A percentile compares a stretch with the other conserved stretches of the same genome.
Evolutionary conservation across 768 basidiomycete species (phyloP).

Genomic region (Podaxis carcinomalis): DNA sequence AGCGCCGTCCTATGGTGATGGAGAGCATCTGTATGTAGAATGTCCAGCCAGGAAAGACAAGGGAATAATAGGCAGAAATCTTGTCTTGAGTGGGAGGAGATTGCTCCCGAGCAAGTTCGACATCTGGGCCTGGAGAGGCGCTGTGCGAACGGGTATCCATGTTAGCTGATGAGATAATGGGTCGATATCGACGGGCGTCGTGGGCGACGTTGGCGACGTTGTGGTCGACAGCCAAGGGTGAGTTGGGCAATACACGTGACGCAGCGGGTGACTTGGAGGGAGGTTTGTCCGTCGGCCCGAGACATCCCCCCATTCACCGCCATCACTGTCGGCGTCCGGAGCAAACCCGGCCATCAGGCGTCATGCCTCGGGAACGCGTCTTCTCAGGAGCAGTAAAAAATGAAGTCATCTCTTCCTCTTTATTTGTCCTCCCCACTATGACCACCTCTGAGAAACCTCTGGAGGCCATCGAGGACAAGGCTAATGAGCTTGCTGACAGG

Average conservation of each 20-base stretch:
- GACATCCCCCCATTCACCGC: constrained; percentile 12
- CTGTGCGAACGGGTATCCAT: constrained; percentile 44
- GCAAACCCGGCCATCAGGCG: constrained; percentile 3
- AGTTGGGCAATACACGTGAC: constrained; percentile 25
- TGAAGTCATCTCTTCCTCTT: neutral
- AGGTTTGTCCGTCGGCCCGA: constrained; percentile 1
- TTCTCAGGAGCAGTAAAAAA: neutral
- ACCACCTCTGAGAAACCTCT: constrained; percentile 30
- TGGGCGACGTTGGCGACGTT: constrained; percentile 21
- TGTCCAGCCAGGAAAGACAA: constrained; percentile 90
- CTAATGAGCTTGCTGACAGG: constrained; percentile 57
- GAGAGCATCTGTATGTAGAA: constrained; percentile 96
- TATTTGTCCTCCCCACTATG: constrained; percentile 19
- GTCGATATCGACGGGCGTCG: constrained; percentile 20
- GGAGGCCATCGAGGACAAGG: constrained; percentile 41
- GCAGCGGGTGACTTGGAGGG: constrained; percentile 1
- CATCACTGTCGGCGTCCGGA: constrained; percentile 1
- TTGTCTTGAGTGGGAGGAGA: constrained; percentile 53
- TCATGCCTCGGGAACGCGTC: neutral
- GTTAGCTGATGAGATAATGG: constrained; percentile 13
- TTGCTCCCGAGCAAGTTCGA: constrained; percentile 23
- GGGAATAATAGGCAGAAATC: constrained; percentile 91
- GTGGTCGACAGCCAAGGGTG: constrained; percentile 24
- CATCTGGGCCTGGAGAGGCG: constrained; percentile 28
- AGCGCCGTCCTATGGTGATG: constrained; percentile 91